These are phyloP conservation scores for Nakazawaea ernobii DNA, from an alignment of 805 yeast genomes.

Conservation along the genomic window DNA sequence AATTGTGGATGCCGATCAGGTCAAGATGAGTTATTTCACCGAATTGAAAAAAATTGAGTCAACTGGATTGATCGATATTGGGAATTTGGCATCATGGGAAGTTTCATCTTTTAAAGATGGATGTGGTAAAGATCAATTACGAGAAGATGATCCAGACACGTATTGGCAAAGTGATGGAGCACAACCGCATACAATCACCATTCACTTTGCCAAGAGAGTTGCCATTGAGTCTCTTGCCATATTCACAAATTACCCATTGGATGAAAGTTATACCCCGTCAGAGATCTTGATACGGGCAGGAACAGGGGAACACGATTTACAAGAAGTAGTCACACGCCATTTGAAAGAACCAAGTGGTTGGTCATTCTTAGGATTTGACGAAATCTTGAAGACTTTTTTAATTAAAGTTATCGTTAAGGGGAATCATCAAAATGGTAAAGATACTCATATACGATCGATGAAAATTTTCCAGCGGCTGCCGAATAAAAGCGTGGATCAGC, in stretches of 20 bases:
- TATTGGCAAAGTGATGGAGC: conserved; percentile 96
- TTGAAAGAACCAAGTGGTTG: conserved; percentile 72
- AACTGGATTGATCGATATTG: conserved; percentile 64
- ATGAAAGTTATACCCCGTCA: conserved; percentile 92
- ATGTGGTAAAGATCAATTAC: conserved; percentile 61
- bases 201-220: conserved; percentile 76
- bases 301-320: conserved; percentile 70
- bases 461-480: conserved; percentile 45
- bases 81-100: conserved; percentile 79
- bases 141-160: conserved; percentile 64
- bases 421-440: conserved; percentile 95
- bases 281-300: conserved; percentile 64
- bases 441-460: conserved; percentile 79
- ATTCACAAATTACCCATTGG: conserved; percentile 63
- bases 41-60: conserved; percentile 54
- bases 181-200: conserved; percentile 78
- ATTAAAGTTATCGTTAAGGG: conserved; percentile 57
- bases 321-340: conserved; percentile 55
- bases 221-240: conserved; percentile 62
- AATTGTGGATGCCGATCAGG: conserved; percentile 5
- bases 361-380: conserved; percentile 59
- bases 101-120: conserved; percentile 74
- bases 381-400: conserved; percentile 59
- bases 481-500: conserved; percentile 19
- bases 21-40: conserved; percentile 9